Evolutionary conservation across 176 grass and related monocot species (phyloP), one percentile per base, ranked within the genome.

Genomic region (Juncus effusus): DNA sequence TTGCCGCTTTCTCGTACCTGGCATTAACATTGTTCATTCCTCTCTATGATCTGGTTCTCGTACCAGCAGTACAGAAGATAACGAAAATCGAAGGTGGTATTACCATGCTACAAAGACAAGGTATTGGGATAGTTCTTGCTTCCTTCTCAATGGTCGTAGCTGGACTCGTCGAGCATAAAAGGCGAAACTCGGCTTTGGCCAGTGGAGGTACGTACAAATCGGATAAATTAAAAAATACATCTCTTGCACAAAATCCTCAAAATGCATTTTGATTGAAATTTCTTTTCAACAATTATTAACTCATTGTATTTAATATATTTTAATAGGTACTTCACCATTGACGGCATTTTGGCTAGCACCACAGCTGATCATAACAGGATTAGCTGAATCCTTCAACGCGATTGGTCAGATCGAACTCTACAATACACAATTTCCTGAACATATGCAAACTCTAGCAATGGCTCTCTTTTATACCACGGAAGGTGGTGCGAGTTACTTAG

Each of bases 321-420:
- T 28, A 28, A 28, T 28, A 28, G 19, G 19, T 28, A 28, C 19
- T 28, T 83, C 87, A 36, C 77, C 82, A 38, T 72, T 96, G 77
- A 79, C 85, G 11, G 80, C 77, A 14, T 15, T 88, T 64, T 89
- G 87, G 92, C 85, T 96, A 52, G 73, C 77, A 38, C 93, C 85
- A 45, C 85, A 89, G 66, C 69, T 96, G 11, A 14, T 81, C 13
- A 74, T 96, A 65, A 67, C 91, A 54, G 87, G 93, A 63, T 53
- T 89, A 38, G 77, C 82, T 15, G 73, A 86, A 70, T 81, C 80
- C 42, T 84, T 96, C 69, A 81, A 76, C 9, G 75, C 70, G 54
- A 80, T 96, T 53, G 87, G 85, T 52, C 88, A 91, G 74, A 83
- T 91, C 14, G 80, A 96, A 63, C 83, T 96, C 63, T 91, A 91